These are phyloP conservation scores for Acmispon strigosus DNA, from an alignment of 306 rosid genomes.

Conservation along the genomic window DNA sequence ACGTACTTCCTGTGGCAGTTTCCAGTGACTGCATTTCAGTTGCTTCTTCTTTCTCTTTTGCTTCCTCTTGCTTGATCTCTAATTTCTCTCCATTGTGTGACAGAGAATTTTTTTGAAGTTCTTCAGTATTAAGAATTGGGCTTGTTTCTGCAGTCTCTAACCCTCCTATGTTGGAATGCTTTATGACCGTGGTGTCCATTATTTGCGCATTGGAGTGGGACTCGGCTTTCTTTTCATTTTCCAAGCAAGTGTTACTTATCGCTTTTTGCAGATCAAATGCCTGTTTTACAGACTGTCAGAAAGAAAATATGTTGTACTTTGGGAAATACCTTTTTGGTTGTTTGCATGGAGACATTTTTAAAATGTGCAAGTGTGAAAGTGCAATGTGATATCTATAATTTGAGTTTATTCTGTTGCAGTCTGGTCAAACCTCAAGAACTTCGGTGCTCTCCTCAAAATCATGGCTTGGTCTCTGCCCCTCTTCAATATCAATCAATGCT, in stretches of 20 bases:
- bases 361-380: background rate
- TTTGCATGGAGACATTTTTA: background rate
- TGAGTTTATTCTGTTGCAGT: background rate
- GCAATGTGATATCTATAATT: background rate
- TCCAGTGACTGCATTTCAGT: background rate
- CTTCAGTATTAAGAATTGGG: background rate
- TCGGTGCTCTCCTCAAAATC: background rate
- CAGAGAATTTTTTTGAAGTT: background rate
- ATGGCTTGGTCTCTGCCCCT: background rate
- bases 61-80: background rate
- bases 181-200: background rate
- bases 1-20: background rate
- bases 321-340: background rate
- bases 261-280: background rate
- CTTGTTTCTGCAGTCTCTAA: background rate
- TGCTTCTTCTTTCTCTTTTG: background rate
- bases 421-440: conserved; percentile 21
- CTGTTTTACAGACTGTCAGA: background rate
- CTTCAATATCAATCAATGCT: background rate
- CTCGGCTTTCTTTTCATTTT: background rate
- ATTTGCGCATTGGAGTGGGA: background rate
- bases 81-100: background rate
- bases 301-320: background rate
- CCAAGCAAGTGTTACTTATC: background rate
- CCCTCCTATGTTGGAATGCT: background rate